These are phyloP conservation scores for Andalucia godoyi DNA, from an alignment of 78 protist species.

Conservation along the genomic window DNA sequence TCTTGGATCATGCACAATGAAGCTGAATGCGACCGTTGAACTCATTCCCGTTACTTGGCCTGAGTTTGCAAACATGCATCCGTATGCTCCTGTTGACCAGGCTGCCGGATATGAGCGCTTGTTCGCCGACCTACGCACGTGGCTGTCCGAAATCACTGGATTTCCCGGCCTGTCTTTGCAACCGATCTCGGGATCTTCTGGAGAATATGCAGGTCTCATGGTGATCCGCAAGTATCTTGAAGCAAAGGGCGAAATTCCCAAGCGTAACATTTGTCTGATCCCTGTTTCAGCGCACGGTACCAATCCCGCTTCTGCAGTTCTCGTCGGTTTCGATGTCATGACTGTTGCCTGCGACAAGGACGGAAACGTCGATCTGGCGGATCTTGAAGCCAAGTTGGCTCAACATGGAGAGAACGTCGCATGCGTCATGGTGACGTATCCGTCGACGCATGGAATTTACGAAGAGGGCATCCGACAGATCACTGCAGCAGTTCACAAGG, in stretches of 20 bases:
- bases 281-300: conserved; percentile 97
- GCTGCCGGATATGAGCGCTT: conserved; percentile 46
- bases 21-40: conserved; percentile 88
- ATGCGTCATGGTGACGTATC: conserved; percentile 88
- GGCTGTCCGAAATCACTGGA: conserved; percentile 74
- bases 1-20: conserved; percentile 94
- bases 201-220: conserved; percentile 92
- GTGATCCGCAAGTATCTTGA: conserved; percentile 74
- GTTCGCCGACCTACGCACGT: conserved; percentile 17
- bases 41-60: conserved; percentile 93
- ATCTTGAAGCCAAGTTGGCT: conserved; percentile 37
- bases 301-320: conserved; percentile 94
- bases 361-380: conserved; percentile 77
- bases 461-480: conserved; percentile 72
- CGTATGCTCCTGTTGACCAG: conserved; percentile 87
- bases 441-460: conserved; percentile 95
- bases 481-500: conserved; percentile 57
- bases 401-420: conserved; percentile 73
- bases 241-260: conserved; percentile 34
- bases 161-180: conserved; percentile 48
- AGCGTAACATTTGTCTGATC: conserved; percentile 90
- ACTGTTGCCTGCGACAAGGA: conserved; percentile 47
- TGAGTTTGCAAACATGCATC: conserved; percentile 78
- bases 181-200: conserved; percentile 94
- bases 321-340: conserved; percentile 63